Evolutionary conservation across 139 green algal genomes (phyloP), one percentile per base, ranked within the genome.

Genomic region (Chlorella sp.): DNA sequence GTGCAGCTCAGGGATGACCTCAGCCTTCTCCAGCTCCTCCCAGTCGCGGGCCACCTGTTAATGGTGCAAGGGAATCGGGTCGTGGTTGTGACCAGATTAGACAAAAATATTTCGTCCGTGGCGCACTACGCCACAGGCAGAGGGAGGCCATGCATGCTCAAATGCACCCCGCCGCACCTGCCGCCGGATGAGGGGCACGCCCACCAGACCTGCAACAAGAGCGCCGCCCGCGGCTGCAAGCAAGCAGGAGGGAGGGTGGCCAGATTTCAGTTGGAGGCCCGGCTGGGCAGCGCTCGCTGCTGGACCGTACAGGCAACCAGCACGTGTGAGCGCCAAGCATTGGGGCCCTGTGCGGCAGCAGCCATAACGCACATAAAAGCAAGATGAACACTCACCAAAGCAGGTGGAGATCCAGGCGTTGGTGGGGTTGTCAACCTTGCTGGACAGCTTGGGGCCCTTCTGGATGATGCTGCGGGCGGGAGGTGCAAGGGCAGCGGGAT

Each of bases 351-450:
- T n/a, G n/a, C n/a, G n/a, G n/a, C n/a, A n/a, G n/a, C n/a, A n/a
- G n/a, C n/a, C n/a, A n/a, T n/a, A 17, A 54, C 7, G 46, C 46
- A 17, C 46, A 54, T 54, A 7, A 11, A 54, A 54, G 46, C 46
- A 54, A 2, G 13, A 60, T 81, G 34, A 11, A 24, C 20, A 14
- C 76, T 82, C 76, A 82, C 76, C 77, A 26, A 83, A 83, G 77
- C 77, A 80, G 36, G 80, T 76, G 44, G 83, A 86, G 60, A 92
- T 84, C 87, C 87, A 91, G 38, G 77, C 76, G 38, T 82, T 87
- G 20, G 54, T 76, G 82, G 36, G 28, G 24, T 80, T 28, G 36
- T 56, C 51, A 3, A 62, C 87, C 38, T 87, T 84, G 83, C 60
- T 32, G 0, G 58, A 41, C 40, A 83, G 77, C 77, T 83, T 83